Base-by-base conservation (phyloP, 345 rosid species). In the Combretum micranthum region DNA sequence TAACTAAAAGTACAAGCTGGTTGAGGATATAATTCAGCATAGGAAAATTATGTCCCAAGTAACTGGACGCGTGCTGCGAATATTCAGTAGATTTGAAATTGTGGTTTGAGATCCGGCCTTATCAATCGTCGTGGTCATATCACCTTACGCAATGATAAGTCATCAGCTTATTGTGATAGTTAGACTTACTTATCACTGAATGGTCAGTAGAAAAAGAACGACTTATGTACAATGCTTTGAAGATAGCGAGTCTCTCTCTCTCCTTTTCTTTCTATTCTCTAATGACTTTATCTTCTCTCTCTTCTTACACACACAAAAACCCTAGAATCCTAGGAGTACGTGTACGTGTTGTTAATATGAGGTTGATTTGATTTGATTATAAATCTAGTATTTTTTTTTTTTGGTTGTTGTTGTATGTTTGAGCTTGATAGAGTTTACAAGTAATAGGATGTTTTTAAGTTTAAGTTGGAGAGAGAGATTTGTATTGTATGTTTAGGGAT, bases 151-250 rank as follows among this genome's bases (percentile, higher is more conserved):
- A 0, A 0, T 20, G 47, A 79, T 61, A 69, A 12, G 0, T 0
- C 0, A 0, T 0, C 0, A 0, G 0, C 58, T 0, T 69, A n/a
- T 75, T 50, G 9, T 62, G 44, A 62, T 62, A 62, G 18, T 23
- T 0, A 0, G 0, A 0, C 0, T 0, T 0, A 12, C 56, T 42
- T 62, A 73, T 68, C 80, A 73, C 68, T 72, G 83, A 73, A 78
- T 57, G 71, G 77, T 72, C 80, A 56, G 88, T 79, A 57, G 70
- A 71, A 66, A 67, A 62, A 47, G 65, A 39, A 44, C 51, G 47
- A 68, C 76, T 61, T 63, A 66, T 76, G 86, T 57, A 74, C 82
- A 77, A 64, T 64, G 85, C 93, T 80, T 85, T 83, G 86, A 85
- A 83, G 86, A 80, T 69, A 73, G 87, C 85, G 76, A 81, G 81